Conservation (phyloP, 192 early-diverging fungal species). For the Spizellomyces punctatus region DNA sequence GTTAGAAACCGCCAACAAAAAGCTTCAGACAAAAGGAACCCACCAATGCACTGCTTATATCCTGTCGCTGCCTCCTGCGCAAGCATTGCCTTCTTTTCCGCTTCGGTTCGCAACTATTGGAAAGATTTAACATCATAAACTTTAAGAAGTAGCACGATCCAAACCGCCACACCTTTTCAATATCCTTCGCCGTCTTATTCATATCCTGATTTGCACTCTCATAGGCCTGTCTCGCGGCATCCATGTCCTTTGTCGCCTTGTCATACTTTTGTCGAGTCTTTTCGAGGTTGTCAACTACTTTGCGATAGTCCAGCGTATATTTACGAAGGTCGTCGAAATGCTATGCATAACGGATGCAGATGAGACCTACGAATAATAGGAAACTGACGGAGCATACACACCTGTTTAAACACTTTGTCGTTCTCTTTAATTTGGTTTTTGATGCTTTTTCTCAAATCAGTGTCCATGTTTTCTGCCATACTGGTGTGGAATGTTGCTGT, state of each 20-base stretch:
- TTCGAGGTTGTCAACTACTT: conserved; percentile 35
- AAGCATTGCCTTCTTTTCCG: conserved; percentile 44
- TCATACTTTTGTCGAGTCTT: conserved; percentile 45
- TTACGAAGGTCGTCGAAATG: conserved; percentile 47
- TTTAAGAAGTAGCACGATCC: neutral
- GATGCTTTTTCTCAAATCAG: conserved; percentile 42
- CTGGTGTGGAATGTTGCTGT: conserved; percentile 26
- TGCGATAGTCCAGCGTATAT: conserved; percentile 29
- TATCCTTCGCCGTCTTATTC: conserved; percentile 41
- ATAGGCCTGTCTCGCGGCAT: conserved; percentile 30
- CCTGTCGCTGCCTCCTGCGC: conserved; percentile 36
- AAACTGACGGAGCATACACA: conserved; percentile 4
- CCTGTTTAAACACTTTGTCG: conserved; percentile 40
- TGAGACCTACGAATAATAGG: neutral
- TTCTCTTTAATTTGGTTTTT: conserved; percentile 42
- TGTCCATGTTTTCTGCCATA: conserved; percentile 38
- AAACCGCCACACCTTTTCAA: conserved; percentile 20
- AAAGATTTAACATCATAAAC: conserved; percentile 2
- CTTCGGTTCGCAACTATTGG: conserved; percentile 35
- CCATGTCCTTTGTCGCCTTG: conserved; percentile 42
- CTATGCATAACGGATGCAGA: conserved; percentile 11
- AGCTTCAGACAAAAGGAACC: no score
- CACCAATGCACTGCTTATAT: conserved; percentile 45
- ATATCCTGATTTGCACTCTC: conserved; percentile 38
- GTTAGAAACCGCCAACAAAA: neutral